Conservation (phyloP, 1,139 yeast genomes). For the Geotrichum candidum region DNA sequence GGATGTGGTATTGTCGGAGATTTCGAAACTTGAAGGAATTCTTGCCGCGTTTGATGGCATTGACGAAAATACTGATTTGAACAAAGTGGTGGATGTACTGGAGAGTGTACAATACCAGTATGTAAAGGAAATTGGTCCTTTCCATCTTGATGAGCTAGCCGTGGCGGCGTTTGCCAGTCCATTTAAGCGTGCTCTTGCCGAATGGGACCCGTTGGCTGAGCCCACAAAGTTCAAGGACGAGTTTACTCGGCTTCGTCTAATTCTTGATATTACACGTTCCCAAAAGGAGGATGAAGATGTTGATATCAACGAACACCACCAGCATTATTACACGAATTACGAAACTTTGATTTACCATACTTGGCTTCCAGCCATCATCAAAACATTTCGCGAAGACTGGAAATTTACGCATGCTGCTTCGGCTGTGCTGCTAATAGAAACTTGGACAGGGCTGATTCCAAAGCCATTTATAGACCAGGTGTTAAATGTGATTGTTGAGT, state of each 20-base stretch:
- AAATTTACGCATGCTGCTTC: constrained; percentile 30
- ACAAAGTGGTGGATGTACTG: constrained; percentile 16
- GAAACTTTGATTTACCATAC: constrained; percentile 36
- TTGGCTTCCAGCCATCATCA: constrained; percentile 37
- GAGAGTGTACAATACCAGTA: constrained; percentile 28
- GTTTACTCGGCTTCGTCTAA: constrained; percentile 28
- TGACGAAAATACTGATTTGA: constrained; percentile 16
- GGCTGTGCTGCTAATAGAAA: constrained; percentile 35
- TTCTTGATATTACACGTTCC: constrained; percentile 21
- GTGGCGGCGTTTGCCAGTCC: constrained; percentile 32
- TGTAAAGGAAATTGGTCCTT: constrained; percentile 21
- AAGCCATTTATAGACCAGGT: constrained; percentile 31
- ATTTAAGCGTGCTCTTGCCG: constrained; percentile 25
- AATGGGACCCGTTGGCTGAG: constrained; percentile 40
- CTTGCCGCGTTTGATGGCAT: constrained; percentile 22
- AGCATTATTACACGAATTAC: constrained; percentile 24
- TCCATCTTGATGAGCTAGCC: constrained; percentile 29
- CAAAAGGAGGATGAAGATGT: constrained; percentile 2
- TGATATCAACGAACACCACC: neutral
- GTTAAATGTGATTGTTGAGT: constrained; percentile 33
- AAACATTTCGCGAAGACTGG: constrained; percentile 36
- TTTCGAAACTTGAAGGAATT: constrained; percentile 18
- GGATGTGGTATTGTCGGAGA: constrained; percentile 21
- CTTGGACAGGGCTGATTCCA: constrained; percentile 42
- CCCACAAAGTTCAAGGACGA: constrained; percentile 28